phyloP scores from a whole-genome alignment of 2,329 filamentous ascomycete genomes.

The Drechslerella stenobrocha region DNA sequence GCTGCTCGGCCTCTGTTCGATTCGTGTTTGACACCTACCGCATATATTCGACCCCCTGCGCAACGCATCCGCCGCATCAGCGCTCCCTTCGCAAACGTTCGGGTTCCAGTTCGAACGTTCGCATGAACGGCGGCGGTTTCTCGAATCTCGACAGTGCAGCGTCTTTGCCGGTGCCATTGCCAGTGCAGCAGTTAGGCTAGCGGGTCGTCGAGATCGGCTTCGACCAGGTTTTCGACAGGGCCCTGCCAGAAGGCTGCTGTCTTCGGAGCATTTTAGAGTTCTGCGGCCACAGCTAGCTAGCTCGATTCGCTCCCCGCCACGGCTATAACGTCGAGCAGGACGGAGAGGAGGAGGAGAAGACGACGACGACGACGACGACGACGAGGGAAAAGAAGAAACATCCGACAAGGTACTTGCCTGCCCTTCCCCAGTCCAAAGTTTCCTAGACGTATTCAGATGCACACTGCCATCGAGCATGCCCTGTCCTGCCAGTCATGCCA shows the following conservation, averaged over 20 bases:
- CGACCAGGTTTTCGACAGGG: constrained; percentile 37
- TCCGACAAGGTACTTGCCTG: constrained; percentile 28
- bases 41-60: constrained; percentile 31
- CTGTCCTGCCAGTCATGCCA: constrained; percentile 1
- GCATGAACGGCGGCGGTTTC: background rate
- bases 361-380: too few relatives aligned
- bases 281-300: constrained; percentile 9
- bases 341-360: background rate
- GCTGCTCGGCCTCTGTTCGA: background rate
- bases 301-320: constrained; percentile 9
- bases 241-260: constrained; percentile 43
- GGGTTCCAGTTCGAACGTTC: too few relatives aligned
- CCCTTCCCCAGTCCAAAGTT: constrained; percentile 19
- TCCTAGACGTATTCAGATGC: constrained; percentile 7
- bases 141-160: too few relatives aligned
- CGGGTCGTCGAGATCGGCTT: constrained; percentile 16
- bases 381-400: constrained; percentile 25
- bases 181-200: background rate
- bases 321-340: constrained; percentile 22
- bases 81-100: constrained; percentile 12
- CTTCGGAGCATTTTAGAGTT: constrained; percentile 49
- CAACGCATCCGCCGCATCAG: constrained; percentile 31
- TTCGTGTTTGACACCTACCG: constrained; percentile 34
- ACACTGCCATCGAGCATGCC: constrained; percentile 8
- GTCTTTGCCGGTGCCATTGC: too few relatives aligned